Evolutionary conservation across 2,329 filamentous ascomycete genomes (phyloP), one percentile per base, ranked within the genome.

Genomic region (Leptographium lundbergii): DNA sequence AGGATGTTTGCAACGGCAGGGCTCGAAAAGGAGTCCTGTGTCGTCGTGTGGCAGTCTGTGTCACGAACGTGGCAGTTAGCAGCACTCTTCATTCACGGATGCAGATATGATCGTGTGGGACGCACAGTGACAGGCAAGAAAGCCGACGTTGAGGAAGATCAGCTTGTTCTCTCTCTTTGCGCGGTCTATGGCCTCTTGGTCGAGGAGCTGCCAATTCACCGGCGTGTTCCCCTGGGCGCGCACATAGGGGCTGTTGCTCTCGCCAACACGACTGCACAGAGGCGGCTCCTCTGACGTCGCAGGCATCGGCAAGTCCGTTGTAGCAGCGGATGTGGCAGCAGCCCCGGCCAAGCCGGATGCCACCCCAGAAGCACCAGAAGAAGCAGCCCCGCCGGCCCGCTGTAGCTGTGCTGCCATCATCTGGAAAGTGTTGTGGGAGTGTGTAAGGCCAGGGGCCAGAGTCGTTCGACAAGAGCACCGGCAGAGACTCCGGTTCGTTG

Each of bases 91-190:
- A 29, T n/a, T 17, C 56, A 57, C 13, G 58, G n/a, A 25, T 10
- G 4, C 11, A 25, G 27, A 19, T 6, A 3, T 17, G 52, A 4
- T 11, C 5, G 6, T 17, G 14, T 1, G 25, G 25, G 29, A 42
- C 17, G 76, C 87, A 69, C 94, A 95, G 75, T 97, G 92, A 70
- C 94, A 97, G 50, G 94, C 91, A 24, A 88, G 88, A 75, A 96
- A 99, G 55, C 94, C 94, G 67, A 97, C 91, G 70, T 92, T 95
- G 62, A 97, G 77, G 69, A 96, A 97, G 61, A 99, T 85, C 60
- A 96, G 78, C 67, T 91, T 88, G 71, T 97, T 95, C 65, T 91
- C 84, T 65, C 78, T 82, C 70, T 83, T 87, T 19, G 94, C 92
- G 54, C 91, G 78, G 63, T 81, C 81, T 58, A 96, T 77, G 19